A percentile compares a stretch with the other conserved stretches of the same genome.
Conservation (phyloP, 805 yeast species). For the Saccharomycopsis sp. region DNA sequence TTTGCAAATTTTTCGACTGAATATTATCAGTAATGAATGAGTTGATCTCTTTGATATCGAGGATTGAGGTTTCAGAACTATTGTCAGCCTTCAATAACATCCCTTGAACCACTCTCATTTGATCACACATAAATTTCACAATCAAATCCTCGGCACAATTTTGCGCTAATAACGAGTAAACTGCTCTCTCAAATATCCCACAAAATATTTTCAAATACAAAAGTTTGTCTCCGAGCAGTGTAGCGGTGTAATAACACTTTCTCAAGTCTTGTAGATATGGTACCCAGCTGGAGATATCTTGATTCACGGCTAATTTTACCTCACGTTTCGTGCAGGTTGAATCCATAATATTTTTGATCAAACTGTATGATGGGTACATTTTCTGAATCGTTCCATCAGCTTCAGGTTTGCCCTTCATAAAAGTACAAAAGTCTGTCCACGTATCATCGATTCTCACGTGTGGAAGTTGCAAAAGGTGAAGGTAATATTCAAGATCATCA, state of each 20-base stretch:
- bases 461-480: conserved; percentile 28
- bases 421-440: conserved; percentile 32
- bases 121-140: conserved; percentile 12
- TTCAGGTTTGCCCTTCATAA: conserved; percentile 28
- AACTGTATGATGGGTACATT: conserved; percentile 29
- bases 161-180: too few species aligned
- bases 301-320: conserved; percentile 18
- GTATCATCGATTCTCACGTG: conserved; percentile 35
- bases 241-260: conserved; percentile 23
- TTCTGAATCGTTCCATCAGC: conserved; percentile 27
- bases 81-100: not conserved
- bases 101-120: not conserved
- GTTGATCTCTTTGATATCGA: too few species aligned
- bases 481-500: too few species aligned
- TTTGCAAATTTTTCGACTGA: too few species aligned
- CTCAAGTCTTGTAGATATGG: conserved; percentile 31
- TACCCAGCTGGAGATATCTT: conserved; percentile 5
- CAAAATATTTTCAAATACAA: conserved; percentile 14
- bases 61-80: not conserved
- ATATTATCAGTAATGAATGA: too few species aligned
- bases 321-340: conserved; percentile 32
- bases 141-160: too few species aligned
- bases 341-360: conserved; percentile 28
- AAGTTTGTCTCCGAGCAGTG: conserved; percentile 16
- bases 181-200: conserved; percentile 30